Base-by-base conservation (phyloP, 2,329 filamentous ascomycete genomes). In the Fusarium sp. region DNA sequence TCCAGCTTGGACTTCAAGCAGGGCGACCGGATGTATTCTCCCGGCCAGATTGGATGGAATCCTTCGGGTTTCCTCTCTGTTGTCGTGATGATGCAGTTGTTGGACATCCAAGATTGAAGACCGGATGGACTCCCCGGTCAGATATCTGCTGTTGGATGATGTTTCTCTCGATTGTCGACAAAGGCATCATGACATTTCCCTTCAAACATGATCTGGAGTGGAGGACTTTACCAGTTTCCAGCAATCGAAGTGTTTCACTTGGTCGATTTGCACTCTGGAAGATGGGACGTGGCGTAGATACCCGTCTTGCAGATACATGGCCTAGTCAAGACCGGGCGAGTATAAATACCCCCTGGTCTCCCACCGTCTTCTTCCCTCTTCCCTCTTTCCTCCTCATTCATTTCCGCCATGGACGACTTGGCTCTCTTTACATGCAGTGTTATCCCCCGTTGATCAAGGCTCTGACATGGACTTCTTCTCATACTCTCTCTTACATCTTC, bases 151-250 rank as follows among this genome's bases (percentile, higher is more conserved):
- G 2, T n/a, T n/a, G 10, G 18, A 12, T n/a, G 34, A 12, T 12
- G 27, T 29, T 12, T 12, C 11, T 29, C 27, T 29, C 27, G 11
- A 6, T 38, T 38, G 34, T 38, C 3, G 34, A 38, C 5, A n/a
- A 3, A 11, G 6, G 2, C 3, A 34, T 34, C 8, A 5, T 6
- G 32, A n/a, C 10, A 4, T 7, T n/a, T 9, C 2, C 2, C 9
- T 4, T 38, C 34, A 38, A 38, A 38, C 34, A 38, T 38, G 34
- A 2, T 10, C 1, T 4, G 34, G n/a, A 38, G 34, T 12, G 34
- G 34, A 38, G 12, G 34, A 7, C 1, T 2, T 38, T 38, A 2
- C 18, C 0, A 38, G 6, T n/a, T 38, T 12, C 1, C 10, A 12
- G 34, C 10, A 38, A 38, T n/a, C 18, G 34, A n/a, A 6, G 9